These are phyloP conservation scores for Deinandra increscens DNA, from an alignment of 129 eudicot species.

Conservation along the genomic window DNA sequence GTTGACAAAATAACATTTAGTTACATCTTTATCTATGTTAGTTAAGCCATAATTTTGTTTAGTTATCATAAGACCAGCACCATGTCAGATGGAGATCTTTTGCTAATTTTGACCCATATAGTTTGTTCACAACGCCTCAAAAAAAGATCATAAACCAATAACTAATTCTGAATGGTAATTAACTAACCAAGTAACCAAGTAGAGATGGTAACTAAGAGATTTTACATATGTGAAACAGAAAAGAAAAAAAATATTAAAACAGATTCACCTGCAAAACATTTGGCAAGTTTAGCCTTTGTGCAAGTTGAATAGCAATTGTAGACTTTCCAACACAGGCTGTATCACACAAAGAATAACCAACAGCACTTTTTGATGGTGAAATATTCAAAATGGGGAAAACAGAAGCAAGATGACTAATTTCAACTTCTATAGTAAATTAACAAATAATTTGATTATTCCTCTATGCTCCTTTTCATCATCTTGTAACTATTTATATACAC, in stretches of 20 bases:
- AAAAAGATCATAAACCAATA: too few species aligned
- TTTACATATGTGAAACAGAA: constrained; percentile 19
- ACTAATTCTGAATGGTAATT: too few species aligned
- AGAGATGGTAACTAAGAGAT: too few species aligned
- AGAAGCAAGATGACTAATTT: constrained; percentile 22
- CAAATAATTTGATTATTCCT: background rate
- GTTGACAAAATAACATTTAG: too few species aligned
- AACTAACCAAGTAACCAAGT: too few species aligned
- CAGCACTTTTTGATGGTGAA: constrained; percentile 97
- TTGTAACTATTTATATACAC: constrained; percentile 92
- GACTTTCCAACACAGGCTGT: constrained; percentile 98
- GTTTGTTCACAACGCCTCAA: too few species aligned
- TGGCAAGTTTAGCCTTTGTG: constrained; percentile 97
- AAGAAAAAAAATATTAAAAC: constrained; percentile 14
- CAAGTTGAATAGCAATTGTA: constrained; percentile 98
- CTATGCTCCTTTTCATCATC: constrained; percentile 86
- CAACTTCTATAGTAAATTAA: background rate
- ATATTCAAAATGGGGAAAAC: constrained; percentile 45
- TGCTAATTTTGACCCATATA: too few species aligned
- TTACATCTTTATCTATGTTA: too few species aligned
- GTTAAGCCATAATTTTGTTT: too few species aligned
- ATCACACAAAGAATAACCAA: constrained; percentile 96
- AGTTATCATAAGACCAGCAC: too few species aligned
- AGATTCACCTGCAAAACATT: constrained; percentile 86
- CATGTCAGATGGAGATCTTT: too few species aligned